Evolutionary conservation across 2,329 filamentous ascomycete species (phyloP).

Genomic region (Cladosporium phlei): DNA sequence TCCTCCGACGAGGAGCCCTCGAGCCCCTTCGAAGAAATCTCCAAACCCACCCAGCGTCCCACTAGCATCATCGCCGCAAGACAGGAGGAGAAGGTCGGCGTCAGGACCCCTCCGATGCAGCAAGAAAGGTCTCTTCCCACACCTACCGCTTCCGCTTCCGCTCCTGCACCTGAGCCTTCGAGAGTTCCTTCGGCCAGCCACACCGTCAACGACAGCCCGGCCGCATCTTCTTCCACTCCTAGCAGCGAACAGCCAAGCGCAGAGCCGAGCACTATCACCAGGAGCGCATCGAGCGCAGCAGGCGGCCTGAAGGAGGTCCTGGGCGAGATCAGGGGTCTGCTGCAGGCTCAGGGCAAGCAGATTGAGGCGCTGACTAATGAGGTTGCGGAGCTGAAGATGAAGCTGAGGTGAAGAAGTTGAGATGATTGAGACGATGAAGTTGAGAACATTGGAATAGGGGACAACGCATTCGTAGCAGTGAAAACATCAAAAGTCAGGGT

Average conservation of each 20-base stretch:
- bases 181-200: slow-evolving; percentile 1
- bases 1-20: slow-evolving; percentile 58
- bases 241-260: slow-evolving; percentile 5
- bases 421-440: too few relatives aligned
- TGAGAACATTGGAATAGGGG: background rate
- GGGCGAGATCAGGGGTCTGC: slow-evolving; percentile 68
- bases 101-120: slow-evolving; percentile 29
- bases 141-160: slow-evolving; percentile 20
- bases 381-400: slow-evolving; percentile 76
- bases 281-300: slow-evolving; percentile 42
- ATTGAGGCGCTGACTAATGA: slow-evolving; percentile 75
- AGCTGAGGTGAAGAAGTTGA: background rate
- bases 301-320: slow-evolving; percentile 62
- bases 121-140: slow-evolving; percentile 10
- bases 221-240: background rate
- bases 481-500: too few relatives aligned
- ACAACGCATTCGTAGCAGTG: too few relatives aligned
- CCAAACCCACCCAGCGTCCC: slow-evolving; percentile 66
- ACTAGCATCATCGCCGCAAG: slow-evolving; percentile 28
- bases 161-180: slow-evolving; percentile 25
- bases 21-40: slow-evolving; percentile 82
- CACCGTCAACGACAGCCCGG: background rate
- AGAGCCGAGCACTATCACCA: slow-evolving; percentile 29
- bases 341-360: slow-evolving; percentile 72
- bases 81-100: slow-evolving; percentile 38